Conservation (phyloP, 192 early-diverging fungal species). For the Backusella liffmaniae region DNA sequence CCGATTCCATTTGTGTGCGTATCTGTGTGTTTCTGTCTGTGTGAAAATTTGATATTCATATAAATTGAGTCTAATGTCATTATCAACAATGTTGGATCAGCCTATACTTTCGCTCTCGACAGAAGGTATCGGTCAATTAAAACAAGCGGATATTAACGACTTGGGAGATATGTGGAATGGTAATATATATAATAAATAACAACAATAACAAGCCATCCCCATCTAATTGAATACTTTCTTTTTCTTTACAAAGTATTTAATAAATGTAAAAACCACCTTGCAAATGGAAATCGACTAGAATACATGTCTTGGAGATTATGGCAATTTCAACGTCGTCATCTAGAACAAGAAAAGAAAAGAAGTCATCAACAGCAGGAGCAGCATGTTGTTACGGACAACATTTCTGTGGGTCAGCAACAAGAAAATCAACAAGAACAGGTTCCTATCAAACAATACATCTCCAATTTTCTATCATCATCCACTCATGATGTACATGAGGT, state of each 20-base stretch:
- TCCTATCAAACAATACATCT: conserved; percentile 9
- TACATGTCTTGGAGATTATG: conserved; percentile 39
- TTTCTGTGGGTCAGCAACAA: not conserved
- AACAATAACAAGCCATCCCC: not conserved
- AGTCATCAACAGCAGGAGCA: not conserved
- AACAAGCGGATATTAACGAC: conserved; percentile 10
- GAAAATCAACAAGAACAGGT: not conserved
- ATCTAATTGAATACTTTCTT: not conserved
- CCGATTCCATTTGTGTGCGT: not conserved
- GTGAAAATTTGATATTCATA: not conserved
- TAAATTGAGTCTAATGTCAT: not conserved
- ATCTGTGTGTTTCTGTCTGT: not conserved
- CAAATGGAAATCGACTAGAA: conserved; percentile 29
- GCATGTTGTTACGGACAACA: not conserved
- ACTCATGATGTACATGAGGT: conserved; percentile 11
- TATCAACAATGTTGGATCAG: conserved; percentile 3
- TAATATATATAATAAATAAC: conserved; percentile 8
- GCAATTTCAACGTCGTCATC: conserved; percentile 6
- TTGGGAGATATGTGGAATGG: conserved; percentile 21
- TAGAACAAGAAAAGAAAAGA: not conserved
- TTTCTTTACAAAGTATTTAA: conserved; percentile 21
- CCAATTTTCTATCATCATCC: conserved; percentile 5
- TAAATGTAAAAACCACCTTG: conserved; percentile 30
- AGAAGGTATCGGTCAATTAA: conserved; percentile 4
- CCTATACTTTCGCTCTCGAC: conserved; percentile 17